Base-by-base conservation (phyloP, 495 filamentous ascomycete species). In the Annulohypoxylon nitens region DNA sequence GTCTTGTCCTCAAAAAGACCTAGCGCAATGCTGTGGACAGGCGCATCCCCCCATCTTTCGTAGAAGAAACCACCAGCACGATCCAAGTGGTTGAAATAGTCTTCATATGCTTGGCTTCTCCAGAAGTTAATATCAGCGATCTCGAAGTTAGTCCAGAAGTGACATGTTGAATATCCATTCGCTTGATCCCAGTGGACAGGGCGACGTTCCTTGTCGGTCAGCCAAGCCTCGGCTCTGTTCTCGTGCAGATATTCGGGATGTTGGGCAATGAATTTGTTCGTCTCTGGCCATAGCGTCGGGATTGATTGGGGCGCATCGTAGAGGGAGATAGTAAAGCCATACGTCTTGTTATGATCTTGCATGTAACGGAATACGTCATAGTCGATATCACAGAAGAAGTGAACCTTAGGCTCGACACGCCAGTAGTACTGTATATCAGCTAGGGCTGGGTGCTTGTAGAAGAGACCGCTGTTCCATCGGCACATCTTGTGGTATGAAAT, bases 101-200 rank as follows among this genome's bases (percentile, higher is more conserved):
- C 93, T 79, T 95, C 91, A 79, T 99, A 99, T 58, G 88, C 86
- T 79, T 94, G 89, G 74, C 94, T 92, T 10, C 97, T 87, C 93
- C 95, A 99, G 84, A 99, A 98, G 69, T 87, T 88, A 89, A 99
- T 89, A 78, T 97, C 94, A 37, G 90, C 97, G 74, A 99, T 97
- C 83, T 99, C 97, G 77, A 99, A 99, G 83, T 99, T 99, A 67
- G 90, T 94, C 97, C 97, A 99, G 86, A 99, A 99, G 82, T 99
- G 97, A 80, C 97, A 99, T n/a, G 97, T 99, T 10, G 93, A 96
- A 85, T 98, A 99, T 41, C 96, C 96, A 67, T 96, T 90, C 34
- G 93, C 95, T 55, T 90, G 88, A 18, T 83, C 69, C 74, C 91
- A 93, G 80, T 97, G 93, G 16, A 93, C 87, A 7, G 97, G 96